These are phyloP conservation scores for Cladosporium velox DNA, from an alignment of 2,329 filamentous ascomycete species.

Conservation along the genomic window DNA sequence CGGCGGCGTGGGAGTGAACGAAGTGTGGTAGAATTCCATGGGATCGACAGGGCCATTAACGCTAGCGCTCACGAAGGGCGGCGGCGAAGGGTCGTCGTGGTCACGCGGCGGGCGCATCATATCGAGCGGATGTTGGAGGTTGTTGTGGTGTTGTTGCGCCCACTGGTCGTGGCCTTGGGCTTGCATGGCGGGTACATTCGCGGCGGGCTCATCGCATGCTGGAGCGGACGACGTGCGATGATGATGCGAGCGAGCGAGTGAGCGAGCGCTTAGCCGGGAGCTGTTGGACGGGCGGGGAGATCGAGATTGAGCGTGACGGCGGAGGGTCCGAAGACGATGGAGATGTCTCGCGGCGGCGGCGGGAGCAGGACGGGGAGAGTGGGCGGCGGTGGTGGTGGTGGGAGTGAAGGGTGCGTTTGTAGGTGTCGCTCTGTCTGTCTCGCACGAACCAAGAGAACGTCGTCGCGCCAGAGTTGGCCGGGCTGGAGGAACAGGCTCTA, in stretches of 20 bases:
- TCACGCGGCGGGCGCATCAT: conserved; percentile 12
- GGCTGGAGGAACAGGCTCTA: background rate
- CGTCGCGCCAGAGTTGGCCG: background rate
- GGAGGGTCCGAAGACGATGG: background rate
- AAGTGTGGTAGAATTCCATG: conserved; percentile 25
- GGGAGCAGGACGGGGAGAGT: background rate
- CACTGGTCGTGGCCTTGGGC: conserved; percentile 18
- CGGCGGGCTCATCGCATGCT: conserved; percentile 20
- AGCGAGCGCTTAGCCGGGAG: conserved; percentile 18
- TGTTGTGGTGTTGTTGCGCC: conserved; percentile 7
- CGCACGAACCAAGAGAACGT: background rate
- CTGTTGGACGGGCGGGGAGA: background rate
- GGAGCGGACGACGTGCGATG: conserved; percentile 2
- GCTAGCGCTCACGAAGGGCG: conserved; percentile 24
- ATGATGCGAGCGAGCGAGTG: background rate
- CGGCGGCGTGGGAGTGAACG: conserved; percentile 19
- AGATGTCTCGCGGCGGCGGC: conserved; percentile 17
- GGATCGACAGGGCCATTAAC: conserved; percentile 26
- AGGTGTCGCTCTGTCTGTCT: background rate
- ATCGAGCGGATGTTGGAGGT: conserved; percentile 18
- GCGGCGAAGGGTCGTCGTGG: conserved; percentile 16
- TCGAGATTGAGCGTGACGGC: conserved; percentile 3
- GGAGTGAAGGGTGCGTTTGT: background rate
- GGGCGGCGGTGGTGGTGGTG: background rate
- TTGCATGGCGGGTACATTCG: conserved; percentile 19